Evolutionary conservation across 1,284 basidiomycete species (phyloP).

Genomic region (Sporisorium reilianum): DNA sequence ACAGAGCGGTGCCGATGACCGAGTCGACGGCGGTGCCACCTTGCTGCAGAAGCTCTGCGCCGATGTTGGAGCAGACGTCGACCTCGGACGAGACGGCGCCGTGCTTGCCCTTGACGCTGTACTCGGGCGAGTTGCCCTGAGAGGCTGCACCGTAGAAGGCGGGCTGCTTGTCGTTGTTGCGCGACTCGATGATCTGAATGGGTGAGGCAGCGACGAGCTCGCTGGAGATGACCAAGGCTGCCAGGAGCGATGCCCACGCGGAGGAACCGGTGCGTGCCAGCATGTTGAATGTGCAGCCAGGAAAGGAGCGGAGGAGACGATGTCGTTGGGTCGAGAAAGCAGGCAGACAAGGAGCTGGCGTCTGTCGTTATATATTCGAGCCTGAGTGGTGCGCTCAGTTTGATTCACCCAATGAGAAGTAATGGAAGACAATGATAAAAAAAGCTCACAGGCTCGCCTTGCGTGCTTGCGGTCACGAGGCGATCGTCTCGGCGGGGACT

Average conservation of each 20-base stretch:
- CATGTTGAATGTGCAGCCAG: conserved; percentile 7
- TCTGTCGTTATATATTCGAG: neutral
- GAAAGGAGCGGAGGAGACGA: neutral
- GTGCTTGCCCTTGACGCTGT: conserved; percentile 43
- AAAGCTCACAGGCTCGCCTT: conserved; percentile 1
- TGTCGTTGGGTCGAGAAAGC: no score
- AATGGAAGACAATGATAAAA: neutral
- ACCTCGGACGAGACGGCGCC: conserved; percentile 67
- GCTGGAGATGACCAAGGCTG: conserved; percentile 3
- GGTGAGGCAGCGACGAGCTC: conserved; percentile 8
- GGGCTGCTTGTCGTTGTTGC: conserved; percentile 22
- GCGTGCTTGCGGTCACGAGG: conserved; percentile 28
- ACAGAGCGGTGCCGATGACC: conserved; percentile 66
- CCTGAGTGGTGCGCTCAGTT: no score
- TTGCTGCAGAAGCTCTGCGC: conserved; percentile 67
- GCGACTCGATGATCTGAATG: conserved; percentile 13
- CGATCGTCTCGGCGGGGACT: conserved; percentile 12
- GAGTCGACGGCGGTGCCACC: conserved; percentile 71
- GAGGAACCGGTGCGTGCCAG: conserved; percentile 1
- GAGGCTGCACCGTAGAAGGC: conserved; percentile 52
- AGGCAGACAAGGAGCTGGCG: neutral
- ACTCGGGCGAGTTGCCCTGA: conserved; percentile 53
- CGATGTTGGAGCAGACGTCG: conserved; percentile 70
- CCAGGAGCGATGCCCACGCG: conserved; percentile 11
- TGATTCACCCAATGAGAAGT: conserved; percentile 12